Evolutionary conservation across 2,329 filamentous ascomycete species (phyloP).

Genomic region (Xylogone sp.): DNA sequence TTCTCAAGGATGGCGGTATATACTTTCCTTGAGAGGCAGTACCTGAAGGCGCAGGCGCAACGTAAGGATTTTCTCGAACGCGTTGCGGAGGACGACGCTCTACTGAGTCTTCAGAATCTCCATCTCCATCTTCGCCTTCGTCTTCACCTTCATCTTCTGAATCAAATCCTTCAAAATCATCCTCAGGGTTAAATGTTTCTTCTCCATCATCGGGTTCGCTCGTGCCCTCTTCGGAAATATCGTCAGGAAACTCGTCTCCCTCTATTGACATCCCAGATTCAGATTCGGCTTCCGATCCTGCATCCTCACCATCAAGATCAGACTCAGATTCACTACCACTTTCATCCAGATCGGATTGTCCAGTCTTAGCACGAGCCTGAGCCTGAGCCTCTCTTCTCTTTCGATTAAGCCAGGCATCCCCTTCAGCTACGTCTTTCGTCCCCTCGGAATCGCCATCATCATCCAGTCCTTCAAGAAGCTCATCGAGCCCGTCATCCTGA

Average conservation of each 20-base stretch:
- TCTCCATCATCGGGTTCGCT: constrained; percentile 31
- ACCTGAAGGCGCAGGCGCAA: constrained; percentile 58
- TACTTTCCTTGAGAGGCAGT: constrained; percentile 67
- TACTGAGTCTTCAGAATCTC: constrained; percentile 38
- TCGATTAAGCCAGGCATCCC: constrained; percentile 56
- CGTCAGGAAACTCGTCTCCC: constrained; percentile 26
- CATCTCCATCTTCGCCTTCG: no score
- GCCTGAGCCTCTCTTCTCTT: constrained; percentile 47
- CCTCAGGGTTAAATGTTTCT: constrained; percentile 31
- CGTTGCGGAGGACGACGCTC: constrained; percentile 35
- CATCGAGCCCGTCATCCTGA: constrained; percentile 77
- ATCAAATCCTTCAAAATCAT: constrained; percentile 33
- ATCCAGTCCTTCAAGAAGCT: constrained; percentile 67
- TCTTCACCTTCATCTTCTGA: constrained; percentile 38
- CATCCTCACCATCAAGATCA: constrained; percentile 21
- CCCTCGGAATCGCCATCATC: constrained; percentile 45
- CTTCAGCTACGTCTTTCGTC: constrained; percentile 56
- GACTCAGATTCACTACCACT: constrained; percentile 16
- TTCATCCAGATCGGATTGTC: constrained; percentile 1
- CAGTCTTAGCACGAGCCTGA: background rate
- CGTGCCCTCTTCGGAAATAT: constrained; percentile 18
- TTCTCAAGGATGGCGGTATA: constrained; percentile 79
- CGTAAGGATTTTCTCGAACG: constrained; percentile 80
- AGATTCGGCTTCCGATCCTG: constrained; percentile 22
- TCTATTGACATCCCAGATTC: constrained; percentile 25